Conservation (phyloP, 2,329 filamentous ascomycete species). For the Cercospora beticola region DNA sequence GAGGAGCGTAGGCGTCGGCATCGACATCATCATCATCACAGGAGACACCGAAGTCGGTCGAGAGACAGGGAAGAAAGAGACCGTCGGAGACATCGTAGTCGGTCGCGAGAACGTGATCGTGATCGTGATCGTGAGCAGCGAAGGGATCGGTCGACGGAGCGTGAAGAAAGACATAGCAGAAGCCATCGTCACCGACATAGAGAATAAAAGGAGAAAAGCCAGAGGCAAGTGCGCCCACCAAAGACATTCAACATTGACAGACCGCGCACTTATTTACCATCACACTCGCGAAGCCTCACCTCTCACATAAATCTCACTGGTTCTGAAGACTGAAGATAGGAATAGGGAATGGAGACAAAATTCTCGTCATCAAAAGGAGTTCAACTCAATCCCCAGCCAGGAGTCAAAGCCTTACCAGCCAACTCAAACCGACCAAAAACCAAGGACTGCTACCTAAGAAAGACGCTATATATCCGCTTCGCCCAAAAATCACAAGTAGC, state of each 20-base stretch:
- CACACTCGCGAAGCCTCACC: too few relatives aligned
- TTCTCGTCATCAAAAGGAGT: constrained; percentile 22
- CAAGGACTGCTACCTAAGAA: constrained; percentile 27
- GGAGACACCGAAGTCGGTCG: neutral
- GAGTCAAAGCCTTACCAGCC: constrained; percentile 12
- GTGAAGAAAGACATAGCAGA: neutral
- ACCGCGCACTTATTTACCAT: too few relatives aligned
- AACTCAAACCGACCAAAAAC: constrained; percentile 11
- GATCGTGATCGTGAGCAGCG: neutral
- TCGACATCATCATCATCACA: neutral
- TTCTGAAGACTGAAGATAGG: too few relatives aligned
- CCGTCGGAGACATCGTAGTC: neutral
- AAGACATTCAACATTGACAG: too few relatives aligned
- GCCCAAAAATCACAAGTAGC: constrained; percentile 8
- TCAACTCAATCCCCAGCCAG: constrained; percentile 21
- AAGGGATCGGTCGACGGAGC: neutral
- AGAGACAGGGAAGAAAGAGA: neutral
- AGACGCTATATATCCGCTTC: constrained; percentile 8
- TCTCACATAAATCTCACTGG: too few relatives aligned
- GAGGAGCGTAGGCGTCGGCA: constrained; percentile 2
- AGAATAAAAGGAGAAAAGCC: neutral
- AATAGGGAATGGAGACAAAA: too few relatives aligned
- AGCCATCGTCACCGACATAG: constrained; percentile 17
- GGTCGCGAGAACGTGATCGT: neutral
- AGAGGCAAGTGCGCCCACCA: too few relatives aligned